phyloP scores from a whole-genome alignment of 192 early-diverging fungal genomes.

The Coemansia sp. region DNA sequence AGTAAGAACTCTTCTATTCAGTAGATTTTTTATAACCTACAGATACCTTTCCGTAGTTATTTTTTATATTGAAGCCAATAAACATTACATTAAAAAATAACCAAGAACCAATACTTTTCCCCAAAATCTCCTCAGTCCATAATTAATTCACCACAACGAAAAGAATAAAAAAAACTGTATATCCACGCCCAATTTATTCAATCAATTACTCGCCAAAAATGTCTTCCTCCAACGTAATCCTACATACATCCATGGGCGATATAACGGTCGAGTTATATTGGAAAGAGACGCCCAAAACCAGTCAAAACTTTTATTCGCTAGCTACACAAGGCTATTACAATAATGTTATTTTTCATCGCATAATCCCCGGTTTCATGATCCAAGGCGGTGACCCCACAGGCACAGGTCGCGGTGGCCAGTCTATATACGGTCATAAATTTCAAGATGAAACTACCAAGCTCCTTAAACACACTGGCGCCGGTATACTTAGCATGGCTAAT shows the following conservation, averaged over 20 bases:
- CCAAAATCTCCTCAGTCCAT: too few species aligned
- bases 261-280: conserved; percentile 45
- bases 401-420: conserved; percentile 88
- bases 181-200: neutral
- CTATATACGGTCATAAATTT: conserved; percentile 68
- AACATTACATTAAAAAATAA: too few species aligned
- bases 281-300: conserved; percentile 74
- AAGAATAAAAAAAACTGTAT: neutral
- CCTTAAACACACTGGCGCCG: conserved; percentile 80
- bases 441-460: conserved; percentile 70
- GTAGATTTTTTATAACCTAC: too few species aligned
- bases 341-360: conserved; percentile 78
- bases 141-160: too few species aligned
- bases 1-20: too few species aligned
- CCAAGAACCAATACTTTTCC: too few species aligned
- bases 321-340: conserved; percentile 83
- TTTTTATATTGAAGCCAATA: too few species aligned
- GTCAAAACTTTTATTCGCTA: conserved; percentile 88
- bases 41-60: too few species aligned
- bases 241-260: conserved; percentile 29
- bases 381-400: conserved; percentile 98
- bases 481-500: conserved; percentile 96
- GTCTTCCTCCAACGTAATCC: conserved; percentile 10
- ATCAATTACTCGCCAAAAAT: neutral
- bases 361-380: conserved; percentile 92